Base-by-base conservation (phyloP, 148 eudicot genomes). In the Chenopodium berlandieri region DNA sequence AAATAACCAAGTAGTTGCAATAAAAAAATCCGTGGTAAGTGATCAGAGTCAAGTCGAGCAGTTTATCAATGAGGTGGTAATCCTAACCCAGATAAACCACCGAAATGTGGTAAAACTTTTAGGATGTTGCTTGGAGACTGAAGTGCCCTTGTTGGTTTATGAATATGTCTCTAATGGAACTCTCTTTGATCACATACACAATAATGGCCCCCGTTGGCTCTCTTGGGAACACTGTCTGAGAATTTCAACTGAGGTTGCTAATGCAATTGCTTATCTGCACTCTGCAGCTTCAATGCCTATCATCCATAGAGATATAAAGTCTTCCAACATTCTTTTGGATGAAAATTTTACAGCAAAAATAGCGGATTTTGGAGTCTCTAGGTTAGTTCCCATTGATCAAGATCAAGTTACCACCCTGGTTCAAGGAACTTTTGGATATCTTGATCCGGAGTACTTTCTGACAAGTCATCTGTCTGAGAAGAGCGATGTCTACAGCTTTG, bases 61-160 rank as follows among this genome's bases (percentile, higher is more conserved):
- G 30, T 83, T 83, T 63, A 83, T 83, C 64, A 83, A 83, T 67
- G 86, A 83, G 79, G 79, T 83, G 30, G 82, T 79, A 32, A 79
- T 83, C 22, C 60, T 83, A 9, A 62, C 82, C 25, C 86, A 83
- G 52, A 40, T 75, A 32, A 83, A 83, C 48, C 86, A 83, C 44
- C 34, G 86, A 37, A 75, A 81, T 30, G 79, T 81, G 17, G 83
- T 81, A 2, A 81, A 81, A 27, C 66, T 84, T 37, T 73, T 75
- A 25, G 86, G 86, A 34, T 84, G 86, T 63, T 84, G 86, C 48
- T 76, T 84, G 44, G 86, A 84, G 77, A 69, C 80, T 0, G 83
- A 80, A 37, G 86, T 84, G 16, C 83, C 83, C 50, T 69, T 84
- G 14, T 54, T 84, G 7, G 86, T 84, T 13, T 84, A 80, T 64